Base-by-base conservation (phyloP, 768 basidiomycete genomes). In the Kwoniella europaea region DNA sequence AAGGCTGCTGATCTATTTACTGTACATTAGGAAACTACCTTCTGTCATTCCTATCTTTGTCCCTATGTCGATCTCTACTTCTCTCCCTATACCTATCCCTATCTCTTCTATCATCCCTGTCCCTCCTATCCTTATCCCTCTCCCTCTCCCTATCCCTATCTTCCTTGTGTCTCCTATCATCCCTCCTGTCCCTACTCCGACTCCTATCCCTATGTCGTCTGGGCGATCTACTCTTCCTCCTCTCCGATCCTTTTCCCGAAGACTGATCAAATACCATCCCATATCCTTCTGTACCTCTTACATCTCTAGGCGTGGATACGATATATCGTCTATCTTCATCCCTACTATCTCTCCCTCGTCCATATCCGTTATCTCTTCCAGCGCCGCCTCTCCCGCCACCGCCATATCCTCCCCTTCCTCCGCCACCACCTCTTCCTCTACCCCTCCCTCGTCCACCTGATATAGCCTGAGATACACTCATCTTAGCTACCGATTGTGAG, bases 401-500 rank as follows among this genome's bases (percentile, higher is more conserved):
- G 27, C 84, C 84, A 22, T 50, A 50, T 6, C 82, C 76, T 22
- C 84, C 80, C 5, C 82, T 72, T 18, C 80, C 54, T 27, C 80
- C 74, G 42, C 79, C 78, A n/a, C 80, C 74, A 44, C 79, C 78
- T 22, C 80, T 72, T 67, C 86, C 78, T 74, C 71, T 58, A 13
- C 64, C 64, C 3, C 74, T 71, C 46, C 83, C 60, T 75, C 83
- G 75, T 44, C 70, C 58, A 18, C 74, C 70, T 1, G 87, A 84
- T 10, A 85, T 88, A 69, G 88, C 84, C 76, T 87, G 88, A 67
- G 90, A 88, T 68, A 91, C 86, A 81, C 96, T 95, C 60, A 93
- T 84, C 60, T 91, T 91, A 3, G 94, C 91, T 61, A 99, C 96
- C 15, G 95, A 97, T 87, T 98, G 94, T 9, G 93, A 95, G 87